Base-by-base conservation (phyloP, 331 rosid genomes). In the Quercus lobata region DNA sequence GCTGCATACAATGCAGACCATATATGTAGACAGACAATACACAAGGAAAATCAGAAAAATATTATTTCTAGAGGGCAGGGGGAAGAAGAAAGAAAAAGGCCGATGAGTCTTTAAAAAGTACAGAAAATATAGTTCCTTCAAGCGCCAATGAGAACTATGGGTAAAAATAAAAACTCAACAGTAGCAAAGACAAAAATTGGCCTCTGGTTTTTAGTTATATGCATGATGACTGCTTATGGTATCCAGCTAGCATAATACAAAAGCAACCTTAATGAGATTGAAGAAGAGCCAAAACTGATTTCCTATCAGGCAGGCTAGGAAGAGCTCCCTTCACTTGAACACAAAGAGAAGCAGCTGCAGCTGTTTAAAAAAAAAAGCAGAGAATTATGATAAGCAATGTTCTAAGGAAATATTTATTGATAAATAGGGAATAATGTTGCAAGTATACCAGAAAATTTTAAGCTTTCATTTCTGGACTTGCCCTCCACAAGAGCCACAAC, bases 321-420 rank as follows among this genome's bases (percentile, higher is more conserved):
- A 90, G 89, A 80, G 99, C 97, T 61, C 97, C 99, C 85, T 93
- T 95, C 73, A 93, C 97, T 89, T 91, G 97, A 80, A 95, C 89
- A 82, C 99, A 93, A 11, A 92, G 94, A 80, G 97, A 95, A 55
- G 96, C 97, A 3, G 99, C 99, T 6, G 97, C 97, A 79, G 99
- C 97, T 95, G 91, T 81, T 55, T 63, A 1, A 37, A 7, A 37
- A 37, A 56, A 56, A 71, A 27, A 19, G 41, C 53, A 19, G 71
- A 41, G 10, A 81, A 61, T 70, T 27, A 71, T 52, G 55, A 65
- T 12, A 25, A 53, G 25, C 65, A 9, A 35, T 69, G 14, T 57
- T n/a, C 24, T 22, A 55, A 52, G 46, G 56, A 55, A 60, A 78
- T 34, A 63, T 55, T 62, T 71, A 30, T 22, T 17, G 61, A 61